phyloP scores from a whole-genome alignment of 768 basidiomycete species.

The Lactarius evosmus region DNA sequence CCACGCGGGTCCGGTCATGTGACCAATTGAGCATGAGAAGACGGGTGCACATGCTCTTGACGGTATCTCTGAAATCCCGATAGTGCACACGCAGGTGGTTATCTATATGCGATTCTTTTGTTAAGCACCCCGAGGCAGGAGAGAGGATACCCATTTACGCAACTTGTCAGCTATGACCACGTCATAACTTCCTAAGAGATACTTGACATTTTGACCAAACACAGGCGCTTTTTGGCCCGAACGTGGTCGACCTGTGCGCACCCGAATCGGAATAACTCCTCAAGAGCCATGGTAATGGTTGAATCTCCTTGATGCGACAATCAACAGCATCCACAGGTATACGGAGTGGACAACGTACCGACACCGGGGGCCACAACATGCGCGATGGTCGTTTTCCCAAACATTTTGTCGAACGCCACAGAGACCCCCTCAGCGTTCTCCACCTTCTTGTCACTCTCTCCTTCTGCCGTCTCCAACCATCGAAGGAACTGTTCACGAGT shows the following conservation, averaged over 20 bases:
- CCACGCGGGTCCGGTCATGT: too few species aligned
- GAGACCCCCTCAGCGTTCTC: slow-evolving; percentile 33
- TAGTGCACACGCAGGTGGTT: too few species aligned
- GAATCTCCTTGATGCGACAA: slow-evolving; percentile 49
- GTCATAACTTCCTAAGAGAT: too few species aligned
- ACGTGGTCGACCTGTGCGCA: slow-evolving; percentile 96
- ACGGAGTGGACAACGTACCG: slow-evolving; percentile 50
- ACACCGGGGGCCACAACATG: slow-evolving; percentile 91
- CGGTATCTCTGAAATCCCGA: slow-evolving; percentile 58
- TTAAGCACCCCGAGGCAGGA: too few species aligned
- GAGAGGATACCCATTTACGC: too few species aligned
- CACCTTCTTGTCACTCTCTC: slow-evolving; percentile 43
- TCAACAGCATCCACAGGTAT: not conserved
- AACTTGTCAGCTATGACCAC: slow-evolving; percentile 96
- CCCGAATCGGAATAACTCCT: slow-evolving; percentile 76
- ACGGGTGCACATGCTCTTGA: slow-evolving; percentile 42
- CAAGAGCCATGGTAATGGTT: slow-evolving; percentile 81
- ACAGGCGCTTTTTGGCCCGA: slow-evolving; percentile 63
- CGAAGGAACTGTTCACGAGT: slow-evolving; percentile 74
- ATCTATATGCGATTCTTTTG: slow-evolving; percentile 89
- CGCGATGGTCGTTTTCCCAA: slow-evolving; percentile 77
- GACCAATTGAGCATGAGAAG: too few species aligned
- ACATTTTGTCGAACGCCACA: slow-evolving; percentile 31
- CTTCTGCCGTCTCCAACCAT: slow-evolving; percentile 57
- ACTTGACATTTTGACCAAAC: slow-evolving; percentile 70